Conservation (phyloP, 2,329 filamentous ascomycete species). For the Trichophyton schoenleinii region DNA sequence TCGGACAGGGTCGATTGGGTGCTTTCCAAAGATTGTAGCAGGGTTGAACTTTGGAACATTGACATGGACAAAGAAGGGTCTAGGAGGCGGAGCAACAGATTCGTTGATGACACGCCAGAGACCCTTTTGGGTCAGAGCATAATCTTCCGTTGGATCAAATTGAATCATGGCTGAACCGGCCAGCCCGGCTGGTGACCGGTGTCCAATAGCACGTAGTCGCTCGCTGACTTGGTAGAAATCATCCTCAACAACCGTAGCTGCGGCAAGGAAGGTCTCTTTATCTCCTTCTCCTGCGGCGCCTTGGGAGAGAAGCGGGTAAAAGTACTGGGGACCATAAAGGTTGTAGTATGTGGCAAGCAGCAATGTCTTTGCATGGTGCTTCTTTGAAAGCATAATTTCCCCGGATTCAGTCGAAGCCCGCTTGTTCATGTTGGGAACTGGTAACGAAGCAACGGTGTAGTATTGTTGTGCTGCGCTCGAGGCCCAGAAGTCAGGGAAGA, state of each 20-base stretch:
- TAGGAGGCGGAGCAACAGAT: constrained; percentile 20
- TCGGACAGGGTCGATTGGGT: constrained; percentile 20
- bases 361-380: constrained; percentile 29
- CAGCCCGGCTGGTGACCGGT: constrained; percentile 19
- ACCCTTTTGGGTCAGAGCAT: constrained; percentile 16
- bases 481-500: constrained; percentile 39
- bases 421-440: constrained; percentile 15
- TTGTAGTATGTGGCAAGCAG: constrained; percentile 41
- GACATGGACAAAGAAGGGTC: constrained; percentile 30
- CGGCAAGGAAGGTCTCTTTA: constrained; percentile 40
- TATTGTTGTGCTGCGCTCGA: constrained; percentile 28
- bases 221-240: constrained; percentile 33
- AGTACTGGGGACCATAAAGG: constrained; percentile 34
- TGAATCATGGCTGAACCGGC: constrained; percentile 30
- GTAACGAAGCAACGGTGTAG: constrained; percentile 27
- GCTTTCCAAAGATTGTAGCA: constrained; percentile 24
- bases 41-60: constrained; percentile 32
- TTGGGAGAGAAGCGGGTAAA: constrained; percentile 36
- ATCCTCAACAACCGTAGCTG: constrained; percentile 29
- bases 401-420: constrained; percentile 32
- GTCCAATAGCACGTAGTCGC: constrained; percentile 24
- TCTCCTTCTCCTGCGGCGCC: constrained; percentile 39
- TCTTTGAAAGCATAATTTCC: constrained; percentile 35
- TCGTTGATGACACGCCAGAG: constrained; percentile 18
- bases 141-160: constrained; percentile 26